phyloP scores from a whole-genome alignment of 345 rosid genomes.

The Citrus unshiu region DNA sequence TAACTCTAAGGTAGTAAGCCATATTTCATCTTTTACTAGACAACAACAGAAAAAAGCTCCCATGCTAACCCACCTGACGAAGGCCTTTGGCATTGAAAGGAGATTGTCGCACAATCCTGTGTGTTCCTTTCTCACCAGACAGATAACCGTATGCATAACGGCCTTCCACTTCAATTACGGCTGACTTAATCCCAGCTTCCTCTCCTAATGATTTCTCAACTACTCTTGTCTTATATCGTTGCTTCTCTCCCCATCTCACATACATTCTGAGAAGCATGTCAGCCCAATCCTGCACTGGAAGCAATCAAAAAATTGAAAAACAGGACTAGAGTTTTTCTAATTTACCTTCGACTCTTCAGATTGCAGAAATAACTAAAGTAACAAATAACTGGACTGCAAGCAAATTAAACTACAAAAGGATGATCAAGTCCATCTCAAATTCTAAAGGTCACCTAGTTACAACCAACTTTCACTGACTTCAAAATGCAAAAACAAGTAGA shows the following conservation, averaged over 20 bases:
- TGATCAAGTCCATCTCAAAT: background rate
- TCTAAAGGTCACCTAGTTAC: background rate
- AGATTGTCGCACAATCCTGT: constrained; percentile 91
- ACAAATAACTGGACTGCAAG: background rate
- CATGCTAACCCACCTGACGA: constrained; percentile 63
- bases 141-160: constrained; percentile 90
- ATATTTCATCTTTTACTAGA: background rate
- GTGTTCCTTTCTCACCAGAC: constrained; percentile 96
- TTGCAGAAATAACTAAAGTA: background rate
- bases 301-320: constrained; percentile 22
- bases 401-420: background rate
- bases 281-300: constrained; percentile 98
- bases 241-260: constrained; percentile 97
- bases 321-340: background rate
- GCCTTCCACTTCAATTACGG: constrained; percentile 79
- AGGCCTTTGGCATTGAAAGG: constrained; percentile 97
- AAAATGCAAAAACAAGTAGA: background rate
- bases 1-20: background rate
- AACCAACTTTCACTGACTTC: background rate
- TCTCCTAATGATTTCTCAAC: constrained; percentile 92
- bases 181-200: constrained; percentile 98
- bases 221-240: constrained; percentile 67
- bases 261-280: constrained; percentile 98
- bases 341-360: background rate
- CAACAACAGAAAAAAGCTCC: background rate